A percentile compares a stretch with the other conserved stretches of the same genome.
Evolutionary conservation across 345 rosid genomes (phyloP).

Genomic region (Hypericum perforatum): DNA sequence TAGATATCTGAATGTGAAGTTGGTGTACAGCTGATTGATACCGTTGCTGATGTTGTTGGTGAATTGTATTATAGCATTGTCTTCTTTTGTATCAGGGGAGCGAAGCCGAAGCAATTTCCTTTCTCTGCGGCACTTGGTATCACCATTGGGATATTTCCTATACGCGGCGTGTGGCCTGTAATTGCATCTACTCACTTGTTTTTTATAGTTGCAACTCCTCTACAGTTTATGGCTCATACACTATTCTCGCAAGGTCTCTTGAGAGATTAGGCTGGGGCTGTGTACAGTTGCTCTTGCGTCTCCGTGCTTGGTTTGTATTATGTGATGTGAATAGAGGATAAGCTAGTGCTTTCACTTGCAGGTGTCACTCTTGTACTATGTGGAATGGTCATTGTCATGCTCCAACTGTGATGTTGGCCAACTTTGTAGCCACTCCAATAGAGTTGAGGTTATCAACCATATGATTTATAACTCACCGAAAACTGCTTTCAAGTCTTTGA

Average conservation of each 20-base stretch:
- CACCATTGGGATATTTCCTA: constrained; percentile 80
- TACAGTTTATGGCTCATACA: not conserved
- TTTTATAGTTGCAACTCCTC: too few species aligned
- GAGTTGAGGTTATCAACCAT: constrained; percentile 71
- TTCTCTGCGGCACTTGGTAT: constrained; percentile 81
- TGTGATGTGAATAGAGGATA: too few species aligned
- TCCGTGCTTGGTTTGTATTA: too few species aligned
- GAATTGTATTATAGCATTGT: too few species aligned
- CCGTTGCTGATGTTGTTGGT: not conserved
- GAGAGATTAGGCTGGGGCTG: too few species aligned
- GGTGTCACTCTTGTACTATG: constrained; percentile 84
- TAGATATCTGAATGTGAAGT: not conserved
- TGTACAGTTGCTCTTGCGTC: too few species aligned
- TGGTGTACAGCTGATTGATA: not conserved
- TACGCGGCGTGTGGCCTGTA: constrained; percentile 46
- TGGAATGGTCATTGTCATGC: constrained; percentile 84
- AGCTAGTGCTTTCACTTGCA: constrained; percentile 12
- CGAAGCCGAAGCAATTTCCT: constrained; percentile 86
- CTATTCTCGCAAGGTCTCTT: too few species aligned
- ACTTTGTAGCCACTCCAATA: constrained; percentile 78
- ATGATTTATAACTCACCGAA: not conserved
- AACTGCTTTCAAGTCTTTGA: not conserved
- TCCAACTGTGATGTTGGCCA: constrained; percentile 75
- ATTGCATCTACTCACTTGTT: too few species aligned
- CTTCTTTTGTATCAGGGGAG: constrained; percentile 35